phyloP scores from a whole-genome alignment of 2,329 filamentous ascomycete genomes.

The Calycina herbarum region DNA sequence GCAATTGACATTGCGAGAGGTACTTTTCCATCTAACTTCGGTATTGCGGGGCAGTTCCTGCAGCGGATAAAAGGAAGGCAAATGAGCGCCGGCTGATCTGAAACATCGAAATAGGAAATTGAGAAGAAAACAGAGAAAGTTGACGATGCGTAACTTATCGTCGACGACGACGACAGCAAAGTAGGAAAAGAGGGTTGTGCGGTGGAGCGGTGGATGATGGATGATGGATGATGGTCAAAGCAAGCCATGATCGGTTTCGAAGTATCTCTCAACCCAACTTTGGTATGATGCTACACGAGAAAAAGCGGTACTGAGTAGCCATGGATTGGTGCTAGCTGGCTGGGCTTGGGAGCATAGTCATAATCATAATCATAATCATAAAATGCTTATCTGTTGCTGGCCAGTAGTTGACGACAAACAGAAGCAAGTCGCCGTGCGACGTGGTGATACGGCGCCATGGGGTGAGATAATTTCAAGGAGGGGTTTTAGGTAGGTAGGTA shows the following conservation, averaged over 20 bases:
- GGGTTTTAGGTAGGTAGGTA: no score
- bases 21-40: conserved; percentile 7
- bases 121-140: neutral
- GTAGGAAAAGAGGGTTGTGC: neutral
- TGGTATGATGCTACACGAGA: neutral
- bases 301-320: neutral
- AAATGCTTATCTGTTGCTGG: neutral
- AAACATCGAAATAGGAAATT: neutral
- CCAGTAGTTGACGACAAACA: neutral
- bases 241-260: neutral
- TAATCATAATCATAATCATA: neutral
- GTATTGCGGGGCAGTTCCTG: conserved; percentile 9
- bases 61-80: conserved; percentile 13
- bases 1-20: conserved; percentile 12
- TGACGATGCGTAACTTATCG: neutral
- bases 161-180: neutral
- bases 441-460: neutral
- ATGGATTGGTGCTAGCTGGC: neutral
- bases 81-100: neutral
- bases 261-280: neutral
- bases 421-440: neutral
- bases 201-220: neutral
- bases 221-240: neutral
- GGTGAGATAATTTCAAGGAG: neutral
- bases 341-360: neutral